Evolutionary conservation across 1,284 basidiomycete species (phyloP).

Genomic region (Phlebopus sp.): DNA sequence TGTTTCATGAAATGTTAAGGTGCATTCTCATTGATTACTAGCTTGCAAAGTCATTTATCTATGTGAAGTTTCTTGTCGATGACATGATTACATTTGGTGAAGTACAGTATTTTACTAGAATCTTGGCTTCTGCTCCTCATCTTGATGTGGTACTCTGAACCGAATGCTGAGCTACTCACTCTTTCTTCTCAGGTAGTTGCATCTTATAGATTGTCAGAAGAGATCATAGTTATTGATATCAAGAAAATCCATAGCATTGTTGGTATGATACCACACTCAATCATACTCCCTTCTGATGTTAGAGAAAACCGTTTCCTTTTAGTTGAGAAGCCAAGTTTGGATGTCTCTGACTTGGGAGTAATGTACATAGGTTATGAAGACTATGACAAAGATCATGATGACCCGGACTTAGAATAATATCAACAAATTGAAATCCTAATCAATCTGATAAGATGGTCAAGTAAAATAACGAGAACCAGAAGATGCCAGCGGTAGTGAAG

Average conservation of each 20-base stretch:
- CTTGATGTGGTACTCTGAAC: no score
- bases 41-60: conserved; percentile 5
- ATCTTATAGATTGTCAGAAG: conserved; percentile 17
- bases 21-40: background rate
- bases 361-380: conserved; percentile 1
- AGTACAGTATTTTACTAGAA: conserved; percentile 1
- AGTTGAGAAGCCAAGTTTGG: conserved; percentile 7
- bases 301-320: conserved; percentile 1
- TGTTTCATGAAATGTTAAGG: conserved; percentile 10
- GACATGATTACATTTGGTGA: conserved; percentile 28
- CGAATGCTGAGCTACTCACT: conserved; percentile 13
- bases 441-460: no score
- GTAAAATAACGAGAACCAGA: no score
- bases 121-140: conserved; percentile 16
- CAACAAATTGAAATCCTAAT: no score
- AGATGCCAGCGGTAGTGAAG: no score
- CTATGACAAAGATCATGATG: no score
- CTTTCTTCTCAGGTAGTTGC: conserved; percentile 22
- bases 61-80: no score
- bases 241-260: conserved; percentile 26
- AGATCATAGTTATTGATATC: conserved; percentile 16
- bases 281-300: background rate
- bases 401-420: no score
- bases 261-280: conserved; percentile 20
- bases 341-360: conserved; percentile 1